A percentile compares a stretch with the other conserved stretches of the same genome.
These are phyloP conservation scores for Leccinum griseonigrum DNA, from an alignment of 1,284 basidiomycete species.

Conservation along the genomic window DNA sequence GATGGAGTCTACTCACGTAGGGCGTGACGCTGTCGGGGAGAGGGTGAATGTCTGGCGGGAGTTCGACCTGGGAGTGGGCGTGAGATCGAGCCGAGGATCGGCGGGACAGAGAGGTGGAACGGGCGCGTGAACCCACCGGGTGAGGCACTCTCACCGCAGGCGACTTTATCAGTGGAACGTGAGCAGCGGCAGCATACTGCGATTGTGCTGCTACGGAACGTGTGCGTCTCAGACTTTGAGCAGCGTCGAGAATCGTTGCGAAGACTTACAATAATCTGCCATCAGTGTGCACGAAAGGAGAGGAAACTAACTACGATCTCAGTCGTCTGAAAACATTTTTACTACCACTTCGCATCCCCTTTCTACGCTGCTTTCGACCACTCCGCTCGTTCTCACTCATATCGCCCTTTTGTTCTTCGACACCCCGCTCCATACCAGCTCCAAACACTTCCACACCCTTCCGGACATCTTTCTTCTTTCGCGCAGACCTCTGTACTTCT, in stretches of 20 bases:
- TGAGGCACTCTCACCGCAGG: conserved; percentile 85
- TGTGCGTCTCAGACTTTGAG: neutral
- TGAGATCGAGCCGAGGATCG: neutral
- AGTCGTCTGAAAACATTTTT: conserved; percentile 74
- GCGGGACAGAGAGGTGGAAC: neutral
- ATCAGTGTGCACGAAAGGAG: conserved; percentile 7
- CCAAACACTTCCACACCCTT: conserved; percentile 80
- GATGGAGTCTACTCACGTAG: conserved; percentile 58
- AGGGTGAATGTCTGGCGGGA: conserved; percentile 89
- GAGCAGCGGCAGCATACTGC: conserved; percentile 73
- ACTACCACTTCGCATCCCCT: conserved; percentile 79
- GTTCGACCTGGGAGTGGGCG: conserved; percentile 54
- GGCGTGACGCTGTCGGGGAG: conserved; percentile 84
- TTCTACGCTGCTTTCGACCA: conserved; percentile 71
- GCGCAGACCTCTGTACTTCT: conserved; percentile 15
- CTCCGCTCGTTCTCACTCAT: conserved; percentile 57
- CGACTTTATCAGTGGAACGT: conserved; percentile 85
- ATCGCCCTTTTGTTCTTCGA: conserved; percentile 44
- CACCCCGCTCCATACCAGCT: conserved; percentile 81
- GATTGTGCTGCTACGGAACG: conserved; percentile 27
- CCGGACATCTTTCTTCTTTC: conserved; percentile 39
- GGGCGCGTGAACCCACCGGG: conserved; percentile 54
- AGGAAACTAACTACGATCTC: conserved; percentile 12
- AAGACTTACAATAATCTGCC: conserved; percentile 24
- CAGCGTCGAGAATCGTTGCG: neutral